These are phyloP conservation scores for Tripterygium wilfordii DNA, from an alignment of 177 flowering plant species.

Conservation along the genomic window DNA sequence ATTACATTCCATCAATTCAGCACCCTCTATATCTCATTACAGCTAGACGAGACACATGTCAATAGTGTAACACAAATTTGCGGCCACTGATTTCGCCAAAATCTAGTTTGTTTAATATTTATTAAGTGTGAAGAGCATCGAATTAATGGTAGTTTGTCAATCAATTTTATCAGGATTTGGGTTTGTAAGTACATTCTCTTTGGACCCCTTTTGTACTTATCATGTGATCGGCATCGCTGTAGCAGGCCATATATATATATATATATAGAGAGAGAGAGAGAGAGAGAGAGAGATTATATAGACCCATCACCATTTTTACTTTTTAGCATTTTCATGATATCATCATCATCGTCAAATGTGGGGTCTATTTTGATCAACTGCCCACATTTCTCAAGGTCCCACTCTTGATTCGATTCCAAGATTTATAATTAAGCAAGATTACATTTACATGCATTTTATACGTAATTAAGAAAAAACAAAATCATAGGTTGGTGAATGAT, in stretches of 20 bases:
- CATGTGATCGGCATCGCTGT: conserved; percentile 4
- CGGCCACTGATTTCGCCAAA: conserved; percentile 3
- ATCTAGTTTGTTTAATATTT: neutral
- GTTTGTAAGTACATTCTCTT: conserved; percentile 19
- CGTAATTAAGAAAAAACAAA: no score
- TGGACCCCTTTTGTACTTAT: conserved; percentile 9
- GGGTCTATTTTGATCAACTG: conserved; percentile 16
- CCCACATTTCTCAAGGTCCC: conserved; percentile 8
- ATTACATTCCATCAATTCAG: no score
- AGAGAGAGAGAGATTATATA: no score
- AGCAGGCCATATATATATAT: neutral
- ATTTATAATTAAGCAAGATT: no score
- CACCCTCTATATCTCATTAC: no score
- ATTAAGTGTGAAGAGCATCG: neutral
- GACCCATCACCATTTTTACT: neutral
- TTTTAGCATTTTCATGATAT: no score
- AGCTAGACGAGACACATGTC: no score
- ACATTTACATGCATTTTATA: no score
- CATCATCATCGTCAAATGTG: conserved; percentile 16
- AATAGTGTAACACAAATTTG: no score
- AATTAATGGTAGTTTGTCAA: conserved; percentile 3
- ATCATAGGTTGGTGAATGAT: conserved; percentile 23
- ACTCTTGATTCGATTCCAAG: neutral
- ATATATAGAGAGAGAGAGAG: conserved; percentile 2
- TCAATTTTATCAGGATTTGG: conserved; percentile 10